Evolutionary conservation across 2,329 filamentous ascomycete species (phyloP).

Genomic region (Aspergillus nomiae): DNA sequence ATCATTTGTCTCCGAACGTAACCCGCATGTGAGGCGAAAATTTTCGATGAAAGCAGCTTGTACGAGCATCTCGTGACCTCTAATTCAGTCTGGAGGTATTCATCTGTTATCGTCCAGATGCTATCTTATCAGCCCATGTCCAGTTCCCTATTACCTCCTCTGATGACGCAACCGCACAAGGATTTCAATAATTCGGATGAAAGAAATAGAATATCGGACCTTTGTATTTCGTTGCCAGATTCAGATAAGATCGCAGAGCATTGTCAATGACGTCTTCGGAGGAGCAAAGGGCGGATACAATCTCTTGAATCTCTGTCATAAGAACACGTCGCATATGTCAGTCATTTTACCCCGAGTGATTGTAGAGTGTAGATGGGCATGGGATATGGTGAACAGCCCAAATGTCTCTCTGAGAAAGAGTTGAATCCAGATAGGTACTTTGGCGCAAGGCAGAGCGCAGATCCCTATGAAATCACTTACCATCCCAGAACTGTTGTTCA

Average conservation of each 20-base stretch:
- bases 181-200: not conserved
- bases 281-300: slow-evolving; percentile 61
- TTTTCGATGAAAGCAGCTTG: slow-evolving; percentile 70
- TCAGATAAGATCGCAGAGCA: slow-evolving; percentile 79
- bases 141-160: not conserved
- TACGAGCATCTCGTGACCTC: slow-evolving; percentile 80
- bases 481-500: slow-evolving; percentile 87
- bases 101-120: slow-evolving; percentile 48
- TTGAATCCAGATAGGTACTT: not conserved
- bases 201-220: slow-evolving; percentile 41
- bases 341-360: not conserved
- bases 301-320: slow-evolving; percentile 64
- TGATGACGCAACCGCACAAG: not conserved
- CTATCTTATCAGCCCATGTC: slow-evolving; percentile 11
- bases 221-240: slow-evolving; percentile 73
- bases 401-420: not conserved
- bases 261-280: slow-evolving; percentile 76
- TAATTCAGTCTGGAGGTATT: slow-evolving; percentile 73
- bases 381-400: not conserved
- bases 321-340: slow-evolving; percentile 8
- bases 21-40: slow-evolving; percentile 74
- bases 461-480: slow-evolving; percentile 52
- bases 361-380: not conserved
- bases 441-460: slow-evolving; percentile 21
- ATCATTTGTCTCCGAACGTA: slow-evolving; percentile 94